These are phyloP conservation scores for Ogataea polymorpha DNA, from an alignment of 805 yeast species.

Conservation along the genomic window DNA sequence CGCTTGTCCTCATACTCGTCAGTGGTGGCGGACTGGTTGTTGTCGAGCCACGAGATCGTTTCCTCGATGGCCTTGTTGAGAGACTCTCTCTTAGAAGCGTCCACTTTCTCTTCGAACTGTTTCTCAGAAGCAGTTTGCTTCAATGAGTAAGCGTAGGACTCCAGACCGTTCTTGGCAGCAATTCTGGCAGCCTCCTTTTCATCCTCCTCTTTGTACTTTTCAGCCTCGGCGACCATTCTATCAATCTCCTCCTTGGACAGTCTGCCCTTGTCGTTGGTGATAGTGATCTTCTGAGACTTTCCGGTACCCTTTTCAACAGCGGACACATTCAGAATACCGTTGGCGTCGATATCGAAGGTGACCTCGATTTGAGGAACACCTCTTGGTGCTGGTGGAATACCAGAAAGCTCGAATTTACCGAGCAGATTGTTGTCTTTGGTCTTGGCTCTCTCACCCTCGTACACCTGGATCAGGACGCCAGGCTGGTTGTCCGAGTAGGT, in stretches of 20 bases:
- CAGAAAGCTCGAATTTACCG: slow-evolving; percentile 69
- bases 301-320: slow-evolving; percentile 56
- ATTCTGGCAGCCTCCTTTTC: slow-evolving; percentile 57
- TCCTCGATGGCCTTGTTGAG: slow-evolving; percentile 78
- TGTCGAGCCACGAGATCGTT: slow-evolving; percentile 83
- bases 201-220: slow-evolving; percentile 60
- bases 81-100: slow-evolving; percentile 47
- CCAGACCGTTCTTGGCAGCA: slow-evolving; percentile 55
- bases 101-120: slow-evolving; percentile 36
- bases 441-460: slow-evolving; percentile 77
- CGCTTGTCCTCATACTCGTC: slow-evolving; percentile 92
- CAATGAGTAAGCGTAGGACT: slow-evolving; percentile 55
- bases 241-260: slow-evolving; percentile 60
- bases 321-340: slow-evolving; percentile 62
- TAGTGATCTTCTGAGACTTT: slow-evolving; percentile 49
- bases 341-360: slow-evolving; percentile 76
- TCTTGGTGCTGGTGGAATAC: slow-evolving; percentile 73
- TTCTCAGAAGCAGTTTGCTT: slow-evolving; percentile 44
- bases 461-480: slow-evolving; percentile 75
- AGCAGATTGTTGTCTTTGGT: slow-evolving; percentile 75
- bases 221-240: slow-evolving; percentile 64
- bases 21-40: slow-evolving; percentile 85
- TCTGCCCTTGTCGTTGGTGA: slow-evolving; percentile 49
- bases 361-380: slow-evolving; percentile 80
- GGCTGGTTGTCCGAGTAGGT: slow-evolving; percentile 86